These are phyloP conservation scores for Rubia yunnanensis DNA, from an alignment of 257 asterid species.

Conservation along the genomic window DNA sequence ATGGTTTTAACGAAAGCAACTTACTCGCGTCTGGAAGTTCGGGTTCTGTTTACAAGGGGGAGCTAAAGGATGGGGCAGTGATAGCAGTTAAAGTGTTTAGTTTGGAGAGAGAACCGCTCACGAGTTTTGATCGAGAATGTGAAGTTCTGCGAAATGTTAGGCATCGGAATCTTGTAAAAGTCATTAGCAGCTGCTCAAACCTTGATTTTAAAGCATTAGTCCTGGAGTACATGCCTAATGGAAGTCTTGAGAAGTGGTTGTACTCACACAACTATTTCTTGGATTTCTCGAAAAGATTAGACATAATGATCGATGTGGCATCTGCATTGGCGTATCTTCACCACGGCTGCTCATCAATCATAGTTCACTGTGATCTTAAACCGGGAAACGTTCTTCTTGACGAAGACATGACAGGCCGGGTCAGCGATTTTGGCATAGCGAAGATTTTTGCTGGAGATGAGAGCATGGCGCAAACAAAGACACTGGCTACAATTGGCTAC, in stretches of 20 bases:
- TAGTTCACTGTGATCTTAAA: slow-evolving; percentile 6
- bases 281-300: neutral
- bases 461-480: slow-evolving; percentile 1
- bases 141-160: neutral
- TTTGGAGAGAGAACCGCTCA: neutral
- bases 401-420: neutral
- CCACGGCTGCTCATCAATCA: slow-evolving; percentile 2
- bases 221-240: slow-evolving; percentile 6
- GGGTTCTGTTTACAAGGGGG: slow-evolving; percentile 3
- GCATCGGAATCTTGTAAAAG: neutral
- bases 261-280: slow-evolving; percentile 2
- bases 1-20: neutral
- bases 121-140: neutral
- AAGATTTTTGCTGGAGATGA: neutral
- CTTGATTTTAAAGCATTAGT: slow-evolving; percentile 3
- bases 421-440: slow-evolving; percentile 2
- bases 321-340: slow-evolving; percentile 1
- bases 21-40: neutral
- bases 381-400: neutral
- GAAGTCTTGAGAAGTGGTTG: slow-evolving; percentile 6
- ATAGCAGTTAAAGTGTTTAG: neutral
- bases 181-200: slow-evolving; percentile 1
- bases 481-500: slow-evolving; percentile 5
- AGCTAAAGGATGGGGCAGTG: neutral
- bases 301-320: slow-evolving; percentile 6